Percentiles rank a stretch among this genome's conserved stretches.
phyloP scores from a whole-genome alignment of 176 grass and related monocot species.

The Saccharum officinarum region DNA sequence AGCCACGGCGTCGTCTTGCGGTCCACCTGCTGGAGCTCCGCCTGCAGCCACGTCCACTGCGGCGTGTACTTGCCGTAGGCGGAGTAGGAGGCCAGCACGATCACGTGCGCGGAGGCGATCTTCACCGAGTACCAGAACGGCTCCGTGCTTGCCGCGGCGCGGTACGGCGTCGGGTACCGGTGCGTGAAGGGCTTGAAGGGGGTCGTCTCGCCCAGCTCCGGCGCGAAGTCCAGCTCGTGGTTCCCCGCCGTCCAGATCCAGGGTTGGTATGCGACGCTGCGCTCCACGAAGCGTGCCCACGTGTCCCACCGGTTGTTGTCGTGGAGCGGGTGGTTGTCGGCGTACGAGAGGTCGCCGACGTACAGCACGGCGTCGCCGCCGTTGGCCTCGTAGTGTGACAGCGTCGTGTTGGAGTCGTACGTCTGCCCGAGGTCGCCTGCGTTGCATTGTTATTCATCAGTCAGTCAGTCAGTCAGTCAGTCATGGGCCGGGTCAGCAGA shows the following conservation, averaged over 20 bases:
- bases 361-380: conserved; percentile 52
- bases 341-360: conserved; percentile 74
- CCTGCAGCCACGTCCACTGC: conserved; percentile 58
- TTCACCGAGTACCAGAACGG: conserved; percentile 65
- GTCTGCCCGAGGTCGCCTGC: conserved; percentile 78
- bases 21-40: conserved; percentile 51
- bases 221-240: conserved; percentile 66
- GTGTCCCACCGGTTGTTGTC: conserved; percentile 78
- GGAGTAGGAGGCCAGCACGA: conserved; percentile 62
- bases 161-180: conserved; percentile 55
- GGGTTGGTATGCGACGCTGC: conserved; percentile 60
- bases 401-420: conserved; percentile 66
- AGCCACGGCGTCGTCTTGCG: conserved; percentile 54
- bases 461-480: background rate
- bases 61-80: conserved; percentile 80
- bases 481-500: no score
- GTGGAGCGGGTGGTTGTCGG: conserved; percentile 54
- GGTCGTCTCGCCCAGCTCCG: conserved; percentile 51
- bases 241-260: conserved; percentile 77
- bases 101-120: conserved; percentile 41
- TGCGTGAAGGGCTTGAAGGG: conserved; percentile 68
- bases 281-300: conserved; percentile 62
- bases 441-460: background rate
- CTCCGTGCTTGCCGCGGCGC: conserved; percentile 42
- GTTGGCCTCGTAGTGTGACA: conserved; percentile 52